Evolutionary conservation across 2,329 filamentous ascomycete genomes (phyloP).

Genomic region (Neofusicoccum sp.): DNA sequence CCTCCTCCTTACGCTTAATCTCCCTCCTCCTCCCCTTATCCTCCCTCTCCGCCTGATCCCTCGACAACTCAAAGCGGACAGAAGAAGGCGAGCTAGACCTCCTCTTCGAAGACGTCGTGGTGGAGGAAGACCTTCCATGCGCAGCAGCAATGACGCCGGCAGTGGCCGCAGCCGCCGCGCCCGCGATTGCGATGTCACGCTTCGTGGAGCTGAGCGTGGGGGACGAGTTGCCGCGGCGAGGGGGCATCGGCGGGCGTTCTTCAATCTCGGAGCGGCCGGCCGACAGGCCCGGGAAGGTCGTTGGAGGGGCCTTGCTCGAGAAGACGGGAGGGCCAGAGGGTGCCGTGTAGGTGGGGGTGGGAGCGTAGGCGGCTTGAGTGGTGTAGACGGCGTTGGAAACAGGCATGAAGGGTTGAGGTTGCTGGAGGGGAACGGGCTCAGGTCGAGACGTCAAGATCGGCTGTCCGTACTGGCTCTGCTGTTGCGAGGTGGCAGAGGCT

Average conservation of each 20-base stretch:
- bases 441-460: slow-evolving; percentile 33
- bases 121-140: neutral
- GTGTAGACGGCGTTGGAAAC: slow-evolving; percentile 68
- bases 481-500: slow-evolving; percentile 47
- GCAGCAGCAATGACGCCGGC: slow-evolving; percentile 31
- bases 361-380: slow-evolving; percentile 36
- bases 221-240: slow-evolving; percentile 47
- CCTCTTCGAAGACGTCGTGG: neutral
- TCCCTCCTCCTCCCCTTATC: slow-evolving; percentile 36
- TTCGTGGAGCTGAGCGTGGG: slow-evolving; percentile 42
- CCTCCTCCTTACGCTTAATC: slow-evolving; percentile 24
- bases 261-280: neutral
- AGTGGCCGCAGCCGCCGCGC: slow-evolving; percentile 43
- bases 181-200: slow-evolving; percentile 45
- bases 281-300: neutral
- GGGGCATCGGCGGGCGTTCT: slow-evolving; percentile 26
- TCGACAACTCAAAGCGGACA: slow-evolving; percentile 58
- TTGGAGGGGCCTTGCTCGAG: slow-evolving; percentile 26
- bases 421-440: slow-evolving; percentile 68
- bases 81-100: slow-evolving; percentile 28
- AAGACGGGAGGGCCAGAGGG: slow-evolving; percentile 43
- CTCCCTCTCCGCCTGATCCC: slow-evolving; percentile 55
- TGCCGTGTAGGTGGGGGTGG: slow-evolving; percentile 39
- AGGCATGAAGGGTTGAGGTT: slow-evolving; percentile 76
- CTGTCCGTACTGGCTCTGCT: slow-evolving; percentile 33